Evolutionary conservation across 371 early-diverging fungal genomes (phyloP).

Genomic region (Dinochytrium kinnereticum): DNA sequence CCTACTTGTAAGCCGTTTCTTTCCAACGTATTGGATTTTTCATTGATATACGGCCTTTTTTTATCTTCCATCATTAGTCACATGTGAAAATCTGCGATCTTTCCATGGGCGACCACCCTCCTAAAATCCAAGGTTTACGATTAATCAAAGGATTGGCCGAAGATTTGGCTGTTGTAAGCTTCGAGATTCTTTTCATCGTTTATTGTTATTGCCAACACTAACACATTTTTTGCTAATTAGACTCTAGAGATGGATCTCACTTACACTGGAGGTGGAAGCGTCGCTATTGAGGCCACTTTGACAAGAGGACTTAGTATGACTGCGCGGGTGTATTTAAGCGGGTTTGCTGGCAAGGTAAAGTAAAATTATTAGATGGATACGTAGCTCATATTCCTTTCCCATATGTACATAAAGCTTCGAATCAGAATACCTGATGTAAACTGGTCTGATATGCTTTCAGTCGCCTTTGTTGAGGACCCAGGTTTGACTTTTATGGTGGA

Average conservation of each 20-base stretch:
- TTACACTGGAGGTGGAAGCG: constrained; percentile 53
- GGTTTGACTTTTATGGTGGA: constrained; percentile 53
- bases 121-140: constrained; percentile 45
- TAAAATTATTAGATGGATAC: not conserved
- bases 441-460: constrained; percentile 52
- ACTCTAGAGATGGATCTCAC: constrained; percentile 48
- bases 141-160: constrained; percentile 54
- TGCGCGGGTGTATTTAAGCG: constrained; percentile 44
- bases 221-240: constrained; percentile 28
- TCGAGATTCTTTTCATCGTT: not conserved
- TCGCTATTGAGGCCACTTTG: constrained; percentile 50
- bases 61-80: constrained; percentile 33
- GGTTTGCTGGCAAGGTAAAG: constrained; percentile 42
- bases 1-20: not conserved
- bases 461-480: constrained; percentile 59
- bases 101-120: constrained; percentile 51
- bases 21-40: not conserved
- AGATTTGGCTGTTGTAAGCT: constrained; percentile 51
- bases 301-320: constrained; percentile 47
- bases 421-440: constrained; percentile 46
- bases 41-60: not conserved
- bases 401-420: constrained; percentile 14
- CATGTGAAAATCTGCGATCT: constrained; percentile 51
- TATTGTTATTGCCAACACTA: constrained; percentile 1
- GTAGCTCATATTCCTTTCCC: not conserved